These are phyloP conservation scores for Avena insularis DNA, from an alignment of 176 grass and related monocot genomes.

Conservation along the genomic window DNA sequence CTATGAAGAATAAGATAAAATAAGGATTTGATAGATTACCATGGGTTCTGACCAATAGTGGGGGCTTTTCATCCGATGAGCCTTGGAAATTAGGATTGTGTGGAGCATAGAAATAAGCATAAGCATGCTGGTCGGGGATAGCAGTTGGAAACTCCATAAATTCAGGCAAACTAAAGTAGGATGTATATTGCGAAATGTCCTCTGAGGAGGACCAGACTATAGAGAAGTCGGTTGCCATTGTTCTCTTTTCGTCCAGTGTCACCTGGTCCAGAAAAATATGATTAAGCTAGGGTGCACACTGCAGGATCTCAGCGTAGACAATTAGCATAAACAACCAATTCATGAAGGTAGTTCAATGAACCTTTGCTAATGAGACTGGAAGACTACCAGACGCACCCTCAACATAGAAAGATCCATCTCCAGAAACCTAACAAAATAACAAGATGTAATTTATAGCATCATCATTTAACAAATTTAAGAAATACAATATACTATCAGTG, in stretches of 20 bases:
- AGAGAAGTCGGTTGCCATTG: slow-evolving; percentile 61
- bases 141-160: slow-evolving; percentile 80
- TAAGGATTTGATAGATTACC: slow-evolving; percentile 44
- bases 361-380: slow-evolving; percentile 90
- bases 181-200: slow-evolving; percentile 62
- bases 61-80: slow-evolving; percentile 76
- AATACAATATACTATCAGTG: slow-evolving; percentile 19
- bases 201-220: slow-evolving; percentile 90
- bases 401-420: slow-evolving; percentile 66
- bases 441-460: slow-evolving; percentile 15
- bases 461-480: slow-evolving; percentile 31
- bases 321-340: slow-evolving; percentile 22
- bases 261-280: slow-evolving; percentile 64
- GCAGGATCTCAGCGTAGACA: neutral
- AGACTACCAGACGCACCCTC: slow-evolving; percentile 80
- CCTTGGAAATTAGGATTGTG: slow-evolving; percentile 66
- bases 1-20: neutral
- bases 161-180: slow-evolving; percentile 85
- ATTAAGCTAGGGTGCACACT: slow-evolving; percentile 9
- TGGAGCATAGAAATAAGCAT: slow-evolving; percentile 94
- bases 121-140: slow-evolving; percentile 67
- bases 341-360: slow-evolving; percentile 41
- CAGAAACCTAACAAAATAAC: slow-evolving; percentile 59
- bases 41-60: slow-evolving; percentile 79
- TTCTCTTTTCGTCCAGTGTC: slow-evolving; percentile 60